Percentiles rank a stretch among this genome's conserved stretches.
Evolutionary conservation across 768 basidiomycete genomes (phyloP).

Genomic region (Termitomyces heimii): DNA sequence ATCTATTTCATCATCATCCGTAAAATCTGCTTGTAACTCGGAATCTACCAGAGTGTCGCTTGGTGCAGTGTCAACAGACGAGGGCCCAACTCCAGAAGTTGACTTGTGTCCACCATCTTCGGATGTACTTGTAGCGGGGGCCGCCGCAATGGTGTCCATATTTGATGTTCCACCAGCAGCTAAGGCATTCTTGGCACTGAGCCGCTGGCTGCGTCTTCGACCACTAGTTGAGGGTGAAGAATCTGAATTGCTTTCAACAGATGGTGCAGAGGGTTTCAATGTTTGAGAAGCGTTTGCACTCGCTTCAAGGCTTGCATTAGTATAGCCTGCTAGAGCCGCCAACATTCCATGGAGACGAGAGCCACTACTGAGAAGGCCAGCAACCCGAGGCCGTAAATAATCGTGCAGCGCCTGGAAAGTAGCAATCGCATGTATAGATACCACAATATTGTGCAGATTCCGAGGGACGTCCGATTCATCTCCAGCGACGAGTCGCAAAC

Average conservation of each 20-base stretch:
- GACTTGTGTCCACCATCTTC: slow-evolving; percentile 5
- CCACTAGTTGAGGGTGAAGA: slow-evolving; percentile 33
- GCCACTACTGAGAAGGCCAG: slow-evolving; percentile 57
- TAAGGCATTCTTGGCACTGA: slow-evolving; percentile 61
- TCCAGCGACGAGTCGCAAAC: slow-evolving; percentile 83
- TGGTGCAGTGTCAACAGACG: slow-evolving; percentile 34
- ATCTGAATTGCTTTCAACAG: slow-evolving; percentile 19
- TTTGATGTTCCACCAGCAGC: slow-evolving; percentile 9
- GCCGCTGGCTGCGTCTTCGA: slow-evolving; percentile 76
- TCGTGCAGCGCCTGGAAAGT: slow-evolving; percentile 97
- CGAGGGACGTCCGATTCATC: slow-evolving; percentile 88
- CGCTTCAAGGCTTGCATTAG: slow-evolving; percentile 35
- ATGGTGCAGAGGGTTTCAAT: slow-evolving; percentile 22
- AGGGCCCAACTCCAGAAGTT: slow-evolving; percentile 15
- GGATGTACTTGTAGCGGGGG: slow-evolving; percentile 8
- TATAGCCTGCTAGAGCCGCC: slow-evolving; percentile 79
- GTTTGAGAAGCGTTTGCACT: slow-evolving; percentile 27
- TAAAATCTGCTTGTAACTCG: slow-evolving; percentile 68
- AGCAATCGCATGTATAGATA: slow-evolving; percentile 97
- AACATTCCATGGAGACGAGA: slow-evolving; percentile 84
- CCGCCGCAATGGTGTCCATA: slow-evolving; percentile 10
- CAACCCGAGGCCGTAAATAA: slow-evolving; percentile 87
- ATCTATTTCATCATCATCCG: slow-evolving; percentile 84
- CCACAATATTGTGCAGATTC: slow-evolving; percentile 83
- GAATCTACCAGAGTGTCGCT: slow-evolving; percentile 61